Evolutionary conservation across 1,284 basidiomycete genomes (phyloP), one percentile per base, ranked within the genome.

Genomic region (Rhodotorula sp.): DNA sequence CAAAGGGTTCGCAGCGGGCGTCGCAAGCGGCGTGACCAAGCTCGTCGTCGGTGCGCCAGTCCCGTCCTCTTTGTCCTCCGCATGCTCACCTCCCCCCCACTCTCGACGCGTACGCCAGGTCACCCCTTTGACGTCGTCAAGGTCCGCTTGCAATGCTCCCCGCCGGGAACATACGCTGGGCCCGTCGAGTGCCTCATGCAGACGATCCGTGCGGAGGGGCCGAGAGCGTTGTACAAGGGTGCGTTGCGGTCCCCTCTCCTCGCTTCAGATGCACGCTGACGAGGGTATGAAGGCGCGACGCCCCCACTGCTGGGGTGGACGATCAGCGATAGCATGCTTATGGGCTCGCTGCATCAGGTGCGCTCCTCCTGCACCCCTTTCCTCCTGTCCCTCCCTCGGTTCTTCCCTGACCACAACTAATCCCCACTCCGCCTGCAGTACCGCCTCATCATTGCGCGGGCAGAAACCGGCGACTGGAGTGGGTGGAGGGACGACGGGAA

Each of bases 231-330:
- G 39, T 82, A 82, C 76, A 82, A 82, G 68, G 85, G 89, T 86
- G 78, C 56, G 81, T 78, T n/a, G n/a, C 64, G 36, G 48, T 29
- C 32, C 19, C 19, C 39, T 29, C 25, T 22, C 37, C 9, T 53
- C 21, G 27, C 13, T 50, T 50, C 29, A 17, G 19, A 37, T 21
- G 21, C 15, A 29, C 19, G 7, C 19, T 54, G 22, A 4, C 10
- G 15, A 22, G 22, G 15, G 15, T 25, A 34, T 25, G 44, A 78
- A 78, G 89, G 89, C 25, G 88, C 88, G 17, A 87, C 88, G 1
- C 89, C 90, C 10, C 90, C 90, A 3, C 89, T 89, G 29, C 83
- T 91, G 7, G 90, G 89, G 4, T 91, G 90, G 90, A 87, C 88
- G 15, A 84, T 88, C 53, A 89, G 90, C 56, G 91, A 92, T 79